Evolutionary conservation across 164 flowering plant species (phyloP).

Genomic region (Annona cherimola): DNA sequence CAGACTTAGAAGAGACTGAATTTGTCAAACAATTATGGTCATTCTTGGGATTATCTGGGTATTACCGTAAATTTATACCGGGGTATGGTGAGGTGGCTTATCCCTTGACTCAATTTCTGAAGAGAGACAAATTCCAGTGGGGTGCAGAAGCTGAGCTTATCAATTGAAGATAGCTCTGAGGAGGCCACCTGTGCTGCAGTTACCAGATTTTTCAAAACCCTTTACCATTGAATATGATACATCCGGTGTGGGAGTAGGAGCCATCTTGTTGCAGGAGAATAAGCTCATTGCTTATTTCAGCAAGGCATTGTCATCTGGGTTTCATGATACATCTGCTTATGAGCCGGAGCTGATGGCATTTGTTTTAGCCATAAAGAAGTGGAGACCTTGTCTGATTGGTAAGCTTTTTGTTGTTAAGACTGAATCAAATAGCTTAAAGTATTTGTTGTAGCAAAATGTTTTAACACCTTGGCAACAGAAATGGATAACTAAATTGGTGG

Average conservation of each 20-base stretch:
- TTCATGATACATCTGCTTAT: background rate
- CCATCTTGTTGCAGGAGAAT: background rate
- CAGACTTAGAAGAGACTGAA: background rate
- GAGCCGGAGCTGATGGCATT: background rate
- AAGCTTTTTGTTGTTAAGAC: too few species aligned
- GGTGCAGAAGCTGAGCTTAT: background rate
- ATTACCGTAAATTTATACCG: background rate
- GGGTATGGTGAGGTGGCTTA: too few species aligned
- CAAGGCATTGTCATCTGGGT: background rate
- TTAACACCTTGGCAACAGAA: background rate
- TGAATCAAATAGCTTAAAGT: background rate
- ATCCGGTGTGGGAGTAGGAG: background rate
- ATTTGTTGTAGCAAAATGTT: background rate
- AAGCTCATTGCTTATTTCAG: background rate
- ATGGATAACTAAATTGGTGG: background rate
- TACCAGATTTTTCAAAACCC: too few species aligned
- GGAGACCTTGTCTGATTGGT: background rate
- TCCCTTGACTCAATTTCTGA: too few species aligned
- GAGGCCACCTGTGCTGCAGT: too few species aligned
- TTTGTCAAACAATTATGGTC: background rate
- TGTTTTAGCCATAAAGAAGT: background rate
- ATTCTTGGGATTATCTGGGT: background rate
- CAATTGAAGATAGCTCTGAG: too few species aligned
- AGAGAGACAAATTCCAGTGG: background rate
- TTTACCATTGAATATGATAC: background rate